Evolutionary conservation across 1,139 yeast genomes (phyloP).

Genomic region (Protomyces inundatus): DNA sequence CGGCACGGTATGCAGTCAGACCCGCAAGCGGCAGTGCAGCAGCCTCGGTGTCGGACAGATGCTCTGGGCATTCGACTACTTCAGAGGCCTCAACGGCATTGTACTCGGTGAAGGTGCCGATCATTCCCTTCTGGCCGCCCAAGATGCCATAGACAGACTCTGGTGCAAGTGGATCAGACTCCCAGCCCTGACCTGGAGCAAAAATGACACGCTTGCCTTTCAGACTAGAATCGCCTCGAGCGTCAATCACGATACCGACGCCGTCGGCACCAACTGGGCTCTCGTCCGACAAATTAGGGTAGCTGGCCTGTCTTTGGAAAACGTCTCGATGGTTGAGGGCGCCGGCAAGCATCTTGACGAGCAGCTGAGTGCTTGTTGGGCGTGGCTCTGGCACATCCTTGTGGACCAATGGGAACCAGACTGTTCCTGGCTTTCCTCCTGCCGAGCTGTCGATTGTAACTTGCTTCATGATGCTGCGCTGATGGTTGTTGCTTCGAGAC

Average conservation of each 20-base stretch:
- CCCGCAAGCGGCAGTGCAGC: slow-evolving; percentile 33
- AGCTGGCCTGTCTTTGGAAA: slow-evolving; percentile 31
- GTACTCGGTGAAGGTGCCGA: slow-evolving; percentile 31
- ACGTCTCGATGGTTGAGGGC: slow-evolving; percentile 33
- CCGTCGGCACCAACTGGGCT: slow-evolving; percentile 32
- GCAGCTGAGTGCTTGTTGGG: slow-evolving; percentile 23
- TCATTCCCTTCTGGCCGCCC: slow-evolving; percentile 31
- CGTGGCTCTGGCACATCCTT: slow-evolving; percentile 1
- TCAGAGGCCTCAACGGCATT: slow-evolving; percentile 24
- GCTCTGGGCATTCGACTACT: slow-evolving; percentile 29
- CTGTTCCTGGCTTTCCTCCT: slow-evolving; percentile 28
- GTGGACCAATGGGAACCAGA: slow-evolving; percentile 28
- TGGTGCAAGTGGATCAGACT: slow-evolving; percentile 24
- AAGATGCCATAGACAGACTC: slow-evolving; percentile 31
- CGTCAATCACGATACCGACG: slow-evolving; percentile 30
- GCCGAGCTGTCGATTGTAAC: slow-evolving; percentile 18
- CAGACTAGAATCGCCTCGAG: slow-evolving; percentile 8
- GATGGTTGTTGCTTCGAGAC: neutral
- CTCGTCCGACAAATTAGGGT: slow-evolving; percentile 30
- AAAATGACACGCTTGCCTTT: slow-evolving; percentile 29
- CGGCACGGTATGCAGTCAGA: slow-evolving; percentile 32
- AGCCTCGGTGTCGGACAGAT: slow-evolving; percentile 30
- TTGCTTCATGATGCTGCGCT: slow-evolving; percentile 1
- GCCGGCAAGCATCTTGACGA: slow-evolving; percentile 30
- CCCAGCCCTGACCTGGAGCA: slow-evolving; percentile 31